Percentiles rank a stretch among this genome's conserved stretches.
Evolutionary conservation across 1,139 yeast genomes (phyloP).

Genomic region (Kodamaea plutei): DNA sequence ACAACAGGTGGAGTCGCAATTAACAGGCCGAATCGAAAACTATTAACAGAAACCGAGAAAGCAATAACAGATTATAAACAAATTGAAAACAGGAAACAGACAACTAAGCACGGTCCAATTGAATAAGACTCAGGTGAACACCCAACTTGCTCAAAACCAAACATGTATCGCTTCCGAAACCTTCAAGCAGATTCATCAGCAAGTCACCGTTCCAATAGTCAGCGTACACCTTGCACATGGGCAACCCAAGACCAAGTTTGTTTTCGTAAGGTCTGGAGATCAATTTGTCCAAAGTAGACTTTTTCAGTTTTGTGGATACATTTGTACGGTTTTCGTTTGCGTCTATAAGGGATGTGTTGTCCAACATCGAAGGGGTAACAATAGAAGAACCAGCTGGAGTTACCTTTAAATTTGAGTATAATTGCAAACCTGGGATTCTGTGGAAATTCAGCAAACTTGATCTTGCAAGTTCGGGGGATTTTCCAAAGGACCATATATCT

Average conservation of each 20-base stretch:
- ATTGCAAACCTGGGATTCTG: constrained; percentile 55
- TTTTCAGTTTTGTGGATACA: constrained; percentile 25
- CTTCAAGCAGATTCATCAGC: constrained; percentile 77
- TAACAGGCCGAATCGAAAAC: no score
- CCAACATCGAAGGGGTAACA: constrained; percentile 20
- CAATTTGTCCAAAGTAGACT: constrained; percentile 41
- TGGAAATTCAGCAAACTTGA: constrained; percentile 61
- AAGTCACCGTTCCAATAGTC: constrained; percentile 95
- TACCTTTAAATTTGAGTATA: constrained; percentile 38
- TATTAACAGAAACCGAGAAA: no score
- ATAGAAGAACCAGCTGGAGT: constrained; percentile 40
- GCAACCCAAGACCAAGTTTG: constrained; percentile 82
- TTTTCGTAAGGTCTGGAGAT: constrained; percentile 69
- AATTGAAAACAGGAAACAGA: no score
- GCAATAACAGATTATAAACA: no score
- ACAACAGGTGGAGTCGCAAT: no score
- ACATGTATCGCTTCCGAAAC: constrained; percentile 88
- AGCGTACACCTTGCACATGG: constrained; percentile 87
- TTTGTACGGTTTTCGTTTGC: constrained; percentile 23
- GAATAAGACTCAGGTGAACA: constrained; percentile 56
- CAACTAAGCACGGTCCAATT: constrained; percentile 77
- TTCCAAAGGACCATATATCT: constrained; percentile 82
- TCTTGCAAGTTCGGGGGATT: constrained; percentile 55
- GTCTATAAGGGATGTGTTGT: constrained; percentile 37
- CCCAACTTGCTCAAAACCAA: constrained; percentile 77